Percentiles rank a stretch among this genome's conserved stretches.
Conservation (phyloP, 139 green algal genomes). For the Chlamydomonas sp. region DNA sequence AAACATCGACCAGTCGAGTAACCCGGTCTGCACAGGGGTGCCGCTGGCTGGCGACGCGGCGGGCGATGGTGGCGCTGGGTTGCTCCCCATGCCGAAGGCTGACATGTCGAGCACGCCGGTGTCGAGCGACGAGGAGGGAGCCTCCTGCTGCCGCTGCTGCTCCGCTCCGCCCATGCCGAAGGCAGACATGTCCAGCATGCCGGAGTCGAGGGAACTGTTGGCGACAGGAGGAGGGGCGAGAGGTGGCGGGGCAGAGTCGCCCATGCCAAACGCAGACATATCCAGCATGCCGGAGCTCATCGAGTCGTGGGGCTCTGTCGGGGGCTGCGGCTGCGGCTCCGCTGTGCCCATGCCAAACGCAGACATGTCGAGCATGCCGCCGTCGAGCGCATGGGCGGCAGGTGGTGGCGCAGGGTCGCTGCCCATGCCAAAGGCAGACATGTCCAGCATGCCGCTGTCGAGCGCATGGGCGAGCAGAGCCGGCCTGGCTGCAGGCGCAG, state of each 20-base stretch:
- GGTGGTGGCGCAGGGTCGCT: constrained; percentile 5
- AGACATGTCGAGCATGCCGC: constrained; percentile 43
- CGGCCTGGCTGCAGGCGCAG: neutral
- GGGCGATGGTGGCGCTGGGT: too few relatives aligned
- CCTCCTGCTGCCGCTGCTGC: neutral
- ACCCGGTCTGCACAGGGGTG: too few relatives aligned
- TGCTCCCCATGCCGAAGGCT: constrained; percentile 12
- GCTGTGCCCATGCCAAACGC: constrained; percentile 23
- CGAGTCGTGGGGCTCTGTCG: neutral
- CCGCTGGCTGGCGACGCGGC: too few relatives aligned
- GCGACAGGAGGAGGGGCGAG: neutral
- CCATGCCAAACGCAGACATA: constrained; percentile 43
- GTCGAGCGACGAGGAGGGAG: constrained; percentile 8
- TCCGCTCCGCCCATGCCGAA: neutral
- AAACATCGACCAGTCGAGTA: too few relatives aligned
- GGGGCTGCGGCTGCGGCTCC: neutral
- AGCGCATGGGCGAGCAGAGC: neutral
- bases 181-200: neutral
- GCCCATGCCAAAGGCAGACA: constrained; percentile 42
- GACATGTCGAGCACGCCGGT: constrained; percentile 39
- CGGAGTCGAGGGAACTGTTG: neutral
- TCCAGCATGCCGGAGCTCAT: constrained; percentile 25
- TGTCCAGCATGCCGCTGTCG: constrained; percentile 34
- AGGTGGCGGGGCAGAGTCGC: neutral
- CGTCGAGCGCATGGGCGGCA: constrained; percentile 16